phyloP scores from a whole-genome alignment of 2,329 filamentous ascomycete species.

The Fusarium sp. region DNA sequence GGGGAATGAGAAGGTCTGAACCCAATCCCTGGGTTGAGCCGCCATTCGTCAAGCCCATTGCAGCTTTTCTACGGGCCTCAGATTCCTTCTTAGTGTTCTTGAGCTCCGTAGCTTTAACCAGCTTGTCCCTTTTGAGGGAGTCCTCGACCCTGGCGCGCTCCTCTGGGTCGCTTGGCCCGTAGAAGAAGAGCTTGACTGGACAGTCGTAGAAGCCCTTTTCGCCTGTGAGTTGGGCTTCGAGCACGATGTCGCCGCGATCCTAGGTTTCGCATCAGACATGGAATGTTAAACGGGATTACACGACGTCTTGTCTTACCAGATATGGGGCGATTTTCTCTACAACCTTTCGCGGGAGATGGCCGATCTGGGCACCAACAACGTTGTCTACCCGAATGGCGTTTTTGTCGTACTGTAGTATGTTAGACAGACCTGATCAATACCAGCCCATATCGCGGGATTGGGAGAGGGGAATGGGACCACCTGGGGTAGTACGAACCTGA shows the following conservation, averaged over 20 bases:
- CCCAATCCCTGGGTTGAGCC: slow-evolving; percentile 58
- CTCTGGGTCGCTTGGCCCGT: slow-evolving; percentile 72
- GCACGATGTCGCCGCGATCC: slow-evolving; percentile 71
- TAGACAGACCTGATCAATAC: slow-evolving; percentile 1
- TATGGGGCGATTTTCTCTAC: slow-evolving; percentile 82
- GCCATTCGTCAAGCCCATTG: slow-evolving; percentile 57
- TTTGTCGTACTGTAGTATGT: slow-evolving; percentile 67
- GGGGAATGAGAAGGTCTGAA: slow-evolving; percentile 35
- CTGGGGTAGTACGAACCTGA: slow-evolving; percentile 53
- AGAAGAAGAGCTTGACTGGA: slow-evolving; percentile 78
- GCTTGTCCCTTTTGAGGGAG: slow-evolving; percentile 74
- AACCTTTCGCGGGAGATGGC: slow-evolving; percentile 78
- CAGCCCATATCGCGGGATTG: slow-evolving; percentile 3
- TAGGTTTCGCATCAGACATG: slow-evolving; percentile 50
- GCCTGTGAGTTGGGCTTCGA: slow-evolving; percentile 80
- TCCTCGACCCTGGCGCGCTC: slow-evolving; percentile 69
- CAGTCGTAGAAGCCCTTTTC: slow-evolving; percentile 78
- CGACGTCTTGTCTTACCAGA: slow-evolving; percentile 64
- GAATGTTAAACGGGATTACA: not conserved
- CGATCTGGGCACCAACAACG: slow-evolving; percentile 81
- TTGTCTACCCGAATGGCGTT: slow-evolving; percentile 88
- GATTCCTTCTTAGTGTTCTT: slow-evolving; percentile 69
- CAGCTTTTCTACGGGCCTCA: slow-evolving; percentile 64
- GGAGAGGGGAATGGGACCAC: slow-evolving; percentile 25
- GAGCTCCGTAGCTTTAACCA: slow-evolving; percentile 72